Evolutionary conservation across 2,329 filamentous ascomycete genomes (phyloP), one percentile per base, ranked within the genome.

Genomic region (Cladophialophora bantiana): DNA sequence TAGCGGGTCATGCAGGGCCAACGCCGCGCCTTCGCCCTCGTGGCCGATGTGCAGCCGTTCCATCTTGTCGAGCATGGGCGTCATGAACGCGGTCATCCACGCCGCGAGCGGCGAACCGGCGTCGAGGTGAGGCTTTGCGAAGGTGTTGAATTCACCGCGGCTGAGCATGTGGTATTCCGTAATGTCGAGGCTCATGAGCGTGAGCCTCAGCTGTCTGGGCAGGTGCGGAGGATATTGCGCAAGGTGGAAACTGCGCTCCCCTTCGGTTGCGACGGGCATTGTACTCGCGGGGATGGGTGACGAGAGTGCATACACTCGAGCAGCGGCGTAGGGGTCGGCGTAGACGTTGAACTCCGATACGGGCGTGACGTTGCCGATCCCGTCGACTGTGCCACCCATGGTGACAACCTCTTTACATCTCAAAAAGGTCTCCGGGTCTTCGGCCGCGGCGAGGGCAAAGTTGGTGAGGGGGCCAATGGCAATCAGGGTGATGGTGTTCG

Each of bases 291-390:
- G 95, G 38, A 82, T 88, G 5, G 84, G 86, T 1, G 90, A 93
- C 0, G 91, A 93, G 69, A 95, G 82, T 6, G 92, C 90, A 75
- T 90, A 94, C 18, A 95, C 86, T 13, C 91, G 85, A 10, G 92
- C 91, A 0, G 91, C 87, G 34, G 92, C 91, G 48, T 92, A 85
- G 20, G 91, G 84, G 77, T 99, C 96, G 65, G 95, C 94, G 75
- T 93, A 96, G 65, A 90, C 91, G 82, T 99, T 99, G 86, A 99
- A 99, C 78, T 99, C 95, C 69, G 92, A 93, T 12, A 90, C 87
- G 1, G 95, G 94, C 0, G 86, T 89, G 71, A 89, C 88, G 78
- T 99, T 99, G 72, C 95, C 95, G 59, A 89, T 85, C 53, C 88
- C 81, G 66, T 91, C 84, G 62, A 99, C 86, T 31, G 92, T 89